Base-by-base conservation (phyloP, 345 rosid genomes). In the Dipteronia sinensis region DNA sequence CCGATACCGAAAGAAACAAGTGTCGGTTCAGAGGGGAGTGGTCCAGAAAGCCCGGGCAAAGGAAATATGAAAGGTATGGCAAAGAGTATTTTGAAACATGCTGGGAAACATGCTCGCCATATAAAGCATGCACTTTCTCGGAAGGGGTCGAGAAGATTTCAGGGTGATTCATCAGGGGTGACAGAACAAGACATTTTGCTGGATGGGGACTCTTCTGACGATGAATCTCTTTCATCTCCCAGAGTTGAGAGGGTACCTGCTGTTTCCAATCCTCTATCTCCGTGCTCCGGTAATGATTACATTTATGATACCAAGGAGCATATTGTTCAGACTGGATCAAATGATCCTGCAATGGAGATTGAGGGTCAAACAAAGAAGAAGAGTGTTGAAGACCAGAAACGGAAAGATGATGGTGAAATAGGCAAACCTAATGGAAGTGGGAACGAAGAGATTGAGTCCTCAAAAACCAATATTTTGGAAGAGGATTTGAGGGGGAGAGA, bases 61-160 rank as follows among this genome's bases (percentile, higher is more conserved):
- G 85, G 86, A 81, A 81, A 85, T 55, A 75, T 84, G 82, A 96
- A 87, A 80, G 87, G 67, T 44, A 85, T 81, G 86, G 92, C 97
- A 13, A 94, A 88, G 86, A 83, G 86, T 67, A 51, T 94, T 53
- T 31, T 89, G n/a, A 93, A 86, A 81, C 90, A 88, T 11, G 93
- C 97, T 53, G 92, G 67, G 76, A 90, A 87, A 44, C 88, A 88
- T 78, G 92, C 93, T 64, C 87, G 83, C 58, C 67, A 72, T 53
- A 4, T 93, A 44, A 95, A 88, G 82, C 88, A 91, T 55, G 90
- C 44, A 0, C 81, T 96, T 75, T 91, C 98, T 6, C 87, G 83
- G 46, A 96, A 88, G 87, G 92, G 92, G 34, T 91, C 98, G 29
- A 85, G 77, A 79, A 86, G 72, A 65, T 74, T 79, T 20, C 78